Evolutionary conservation across 2,329 filamentous ascomycete species (phyloP).

Genomic region (Byssochlamys sp.): DNA sequence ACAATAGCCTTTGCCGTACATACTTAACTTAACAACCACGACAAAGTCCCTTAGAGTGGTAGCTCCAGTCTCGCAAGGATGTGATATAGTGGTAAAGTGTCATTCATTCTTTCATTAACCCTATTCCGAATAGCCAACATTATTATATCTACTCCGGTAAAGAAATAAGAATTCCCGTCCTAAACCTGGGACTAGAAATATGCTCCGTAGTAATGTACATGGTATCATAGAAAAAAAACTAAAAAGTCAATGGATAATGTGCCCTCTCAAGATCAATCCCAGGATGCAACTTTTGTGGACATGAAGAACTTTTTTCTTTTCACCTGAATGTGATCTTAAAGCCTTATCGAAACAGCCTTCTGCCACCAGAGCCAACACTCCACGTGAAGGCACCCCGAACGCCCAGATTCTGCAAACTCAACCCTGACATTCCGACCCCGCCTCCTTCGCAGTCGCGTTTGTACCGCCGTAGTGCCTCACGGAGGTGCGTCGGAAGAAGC

Average conservation of each 20-base stretch:
- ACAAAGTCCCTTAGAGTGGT: too few species aligned
- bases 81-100: too few species aligned
- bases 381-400: constrained; percentile 36
- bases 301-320: neutral
- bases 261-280: neutral
- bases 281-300: neutral
- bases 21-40: too few species aligned
- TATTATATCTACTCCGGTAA: neutral
- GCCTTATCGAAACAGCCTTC: constrained; percentile 35
- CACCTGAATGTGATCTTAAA: neutral
- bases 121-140: neutral
- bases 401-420: constrained; percentile 38
- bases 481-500: constrained; percentile 40
- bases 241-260: neutral
- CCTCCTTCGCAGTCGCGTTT: constrained; percentile 41
- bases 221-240: neutral
- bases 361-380: constrained; percentile 30
- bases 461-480: constrained; percentile 40
- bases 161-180: neutral
- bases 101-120: neutral
- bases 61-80: too few species aligned
- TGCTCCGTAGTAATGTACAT: neutral
- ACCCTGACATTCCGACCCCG: constrained; percentile 38
- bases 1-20: too few species aligned
- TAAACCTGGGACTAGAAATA: neutral